Base-by-base conservation (phyloP, 2,329 filamentous ascomycete species). In the Xylariaceae sp. region DNA sequence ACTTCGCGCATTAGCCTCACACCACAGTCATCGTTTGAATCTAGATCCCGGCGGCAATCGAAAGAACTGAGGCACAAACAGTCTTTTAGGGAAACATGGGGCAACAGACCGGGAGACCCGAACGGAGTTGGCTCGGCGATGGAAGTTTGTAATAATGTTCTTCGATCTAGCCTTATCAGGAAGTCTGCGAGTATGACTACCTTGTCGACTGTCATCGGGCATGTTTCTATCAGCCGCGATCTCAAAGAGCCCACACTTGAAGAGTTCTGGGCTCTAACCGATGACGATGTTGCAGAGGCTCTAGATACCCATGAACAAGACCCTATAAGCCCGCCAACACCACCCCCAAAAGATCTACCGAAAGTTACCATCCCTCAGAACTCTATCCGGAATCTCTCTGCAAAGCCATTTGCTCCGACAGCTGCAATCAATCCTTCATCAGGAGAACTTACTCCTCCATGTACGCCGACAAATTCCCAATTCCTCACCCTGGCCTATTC, bases 281-380 rank as follows among this genome's bases (percentile, higher is more conserved):
- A 85, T 56, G 82, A 86, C 26, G 83, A 85, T 52, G 82, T 86
- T 57, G 81, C 82, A 7, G 83, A 85, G 62, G 70, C 60, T 43
- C 55, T 45, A 65, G 21, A 53, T n/a, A 65, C 65, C 40, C 57
- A 57, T 42, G 37, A 50, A 20, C 20, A 40, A 50, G 54, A 64
- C 50, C 2, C 50, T 20, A 51, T 49, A n/a, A 50, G 62, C 20
- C 67, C 70, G 12, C 67, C 70, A 10, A 65, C 59, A 20, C 68
- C 69, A 12, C 66, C 69, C 1, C 62, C 65, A 3, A 69, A 69
- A 51, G 58, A 66, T 19, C 50, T 60, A 0, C 64, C 65, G 2
- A 53, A 65, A 40, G 49, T 57, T 45, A 32, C 52, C 19, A 52
- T 52, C 20, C 40, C 51, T 3, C 56, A 53, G 49, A 55, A 54